Conservation (phyloP, 306 rosid species). For the Lagenaria siceraria region DNA sequence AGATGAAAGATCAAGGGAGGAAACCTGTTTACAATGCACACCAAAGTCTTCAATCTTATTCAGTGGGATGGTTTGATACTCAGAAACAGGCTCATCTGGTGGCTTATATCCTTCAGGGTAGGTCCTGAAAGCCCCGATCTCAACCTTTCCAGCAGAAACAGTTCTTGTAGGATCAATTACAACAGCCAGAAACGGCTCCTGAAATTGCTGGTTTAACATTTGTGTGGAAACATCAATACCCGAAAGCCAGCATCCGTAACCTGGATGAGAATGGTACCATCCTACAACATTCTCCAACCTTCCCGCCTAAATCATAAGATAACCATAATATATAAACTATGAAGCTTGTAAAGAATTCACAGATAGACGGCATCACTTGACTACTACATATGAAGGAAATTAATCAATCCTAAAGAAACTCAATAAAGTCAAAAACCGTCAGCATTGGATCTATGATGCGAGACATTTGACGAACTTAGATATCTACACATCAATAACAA, state of each 20-base stretch:
- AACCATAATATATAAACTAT: neutral
- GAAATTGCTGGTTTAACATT: conserved; percentile 85
- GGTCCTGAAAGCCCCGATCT: conserved; percentile 97
- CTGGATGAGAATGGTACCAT: conserved; percentile 99
- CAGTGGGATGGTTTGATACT: conserved; percentile 91
- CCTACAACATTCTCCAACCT: conserved; percentile 92
- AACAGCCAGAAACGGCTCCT: conserved; percentile 91
- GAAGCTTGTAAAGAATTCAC: neutral
- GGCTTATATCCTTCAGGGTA: conserved; percentile 95
- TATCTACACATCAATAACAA: neutral
- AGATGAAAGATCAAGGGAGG: conserved; percentile 9
- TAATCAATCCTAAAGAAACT: neutral
- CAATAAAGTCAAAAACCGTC: neutral
- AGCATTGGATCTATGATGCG: neutral
- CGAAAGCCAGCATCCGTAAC: conserved; percentile 97
- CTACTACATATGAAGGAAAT: neutral
- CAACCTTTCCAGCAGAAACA: conserved; percentile 94
- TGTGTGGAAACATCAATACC: conserved; percentile 96
- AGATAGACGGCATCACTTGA: neutral
- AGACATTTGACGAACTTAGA: neutral
- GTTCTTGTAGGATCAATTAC: conserved; percentile 93
- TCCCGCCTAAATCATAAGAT: conserved; percentile 46
- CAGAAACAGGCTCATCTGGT: conserved; percentile 82
- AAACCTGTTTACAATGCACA: conserved; percentile 94
- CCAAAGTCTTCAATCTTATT: conserved; percentile 97